Conservation (phyloP, 495 filamentous ascomycete genomes). For the Mytilinidion resinicola region DNA sequence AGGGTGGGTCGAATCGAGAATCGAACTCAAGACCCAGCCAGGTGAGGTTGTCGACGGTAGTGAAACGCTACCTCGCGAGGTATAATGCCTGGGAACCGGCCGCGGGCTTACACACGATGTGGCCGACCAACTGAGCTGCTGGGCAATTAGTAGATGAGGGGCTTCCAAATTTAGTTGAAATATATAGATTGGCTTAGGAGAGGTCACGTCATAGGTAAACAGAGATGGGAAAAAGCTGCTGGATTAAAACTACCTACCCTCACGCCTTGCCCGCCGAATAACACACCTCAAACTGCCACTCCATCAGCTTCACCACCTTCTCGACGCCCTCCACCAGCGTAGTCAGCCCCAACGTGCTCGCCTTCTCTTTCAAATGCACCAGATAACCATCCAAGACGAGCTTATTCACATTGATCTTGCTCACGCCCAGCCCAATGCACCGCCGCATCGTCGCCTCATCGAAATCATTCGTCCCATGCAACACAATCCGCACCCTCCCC, state of each 20-base stretch:
- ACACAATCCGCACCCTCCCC: slow-evolving; percentile 9
- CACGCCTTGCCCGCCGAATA: slow-evolving; percentile 22
- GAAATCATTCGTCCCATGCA: slow-evolving; percentile 26
- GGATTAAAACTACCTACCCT: not conserved
- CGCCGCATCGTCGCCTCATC: slow-evolving; percentile 13
- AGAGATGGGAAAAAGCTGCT: too few relatives aligned
- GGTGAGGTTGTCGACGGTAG: too few relatives aligned
- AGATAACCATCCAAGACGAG: slow-evolving; percentile 26
- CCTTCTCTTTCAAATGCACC: slow-evolving; percentile 15
- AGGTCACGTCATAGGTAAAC: too few relatives aligned
- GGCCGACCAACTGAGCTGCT: too few relatives aligned
- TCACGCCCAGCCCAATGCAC: slow-evolving; percentile 24
- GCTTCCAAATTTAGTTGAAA: too few relatives aligned
- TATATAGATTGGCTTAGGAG: too few relatives aligned
- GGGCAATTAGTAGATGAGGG: too few relatives aligned
- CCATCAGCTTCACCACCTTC: slow-evolving; percentile 16
- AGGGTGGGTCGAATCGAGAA: too few relatives aligned
- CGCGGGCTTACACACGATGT: too few relatives aligned
- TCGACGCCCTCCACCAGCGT: slow-evolving; percentile 25
- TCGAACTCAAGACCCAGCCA: too few relatives aligned
- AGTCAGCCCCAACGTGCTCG: slow-evolving; percentile 21
- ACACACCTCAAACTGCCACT: slow-evolving; percentile 26
- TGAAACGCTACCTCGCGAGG: too few relatives aligned
- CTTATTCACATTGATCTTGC: slow-evolving; percentile 31
- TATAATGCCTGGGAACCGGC: too few relatives aligned